Base-by-base conservation (phyloP, 139 green algal species). In the Bryopsis sp. region DNA sequence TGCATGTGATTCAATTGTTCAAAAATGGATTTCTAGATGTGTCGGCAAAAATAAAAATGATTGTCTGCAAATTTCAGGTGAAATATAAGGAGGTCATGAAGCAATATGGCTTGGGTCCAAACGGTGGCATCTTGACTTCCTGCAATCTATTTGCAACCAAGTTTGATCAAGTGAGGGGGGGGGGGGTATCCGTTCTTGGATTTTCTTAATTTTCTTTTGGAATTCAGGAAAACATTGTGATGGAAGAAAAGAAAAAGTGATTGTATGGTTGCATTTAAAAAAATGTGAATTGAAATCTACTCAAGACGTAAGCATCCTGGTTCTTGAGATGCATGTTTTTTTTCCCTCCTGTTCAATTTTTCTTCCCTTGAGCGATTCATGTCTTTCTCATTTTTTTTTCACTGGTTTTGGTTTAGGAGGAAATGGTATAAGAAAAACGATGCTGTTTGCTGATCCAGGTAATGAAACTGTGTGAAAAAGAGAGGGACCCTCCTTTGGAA, bases 41-140 rank as follows among this genome's bases (percentile, higher is more conserved):
- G 50, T 29, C 3, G 50, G 50, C 11, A 31, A 8, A 43, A 31
- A 15, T 32, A 28, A 8, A 31, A 31, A 8, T 8, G 31, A 15
- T 8, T 4, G 36, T 70, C 29, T 29, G 1, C 15, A 22, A 8
- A 28, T 11, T 47, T 59, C 83, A 93, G 86, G 84, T 98, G 0
- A 90, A 97, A 64, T 98, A 97, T 84, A 97, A 97, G 71, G 86
- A 93, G 67, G 90, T 99, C 28, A 99, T 98, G 92, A 93, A 92
- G 74, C 74, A 97, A 71, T 98, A 99, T 76, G 85, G 84, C 71
- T 74, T 99, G 48, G 94, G 94, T 3, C 94, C 94, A 29, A 99
- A 99, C 71, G 94, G 94, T 2, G 94, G 78, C 65, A 98, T 99
- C 75, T 82, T 99, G 6, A 99, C 94, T 1, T 88, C 92, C 0